Evolutionary conservation across 257 asterid species (phyloP).

Genomic region (Echium plantagineum): DNA sequence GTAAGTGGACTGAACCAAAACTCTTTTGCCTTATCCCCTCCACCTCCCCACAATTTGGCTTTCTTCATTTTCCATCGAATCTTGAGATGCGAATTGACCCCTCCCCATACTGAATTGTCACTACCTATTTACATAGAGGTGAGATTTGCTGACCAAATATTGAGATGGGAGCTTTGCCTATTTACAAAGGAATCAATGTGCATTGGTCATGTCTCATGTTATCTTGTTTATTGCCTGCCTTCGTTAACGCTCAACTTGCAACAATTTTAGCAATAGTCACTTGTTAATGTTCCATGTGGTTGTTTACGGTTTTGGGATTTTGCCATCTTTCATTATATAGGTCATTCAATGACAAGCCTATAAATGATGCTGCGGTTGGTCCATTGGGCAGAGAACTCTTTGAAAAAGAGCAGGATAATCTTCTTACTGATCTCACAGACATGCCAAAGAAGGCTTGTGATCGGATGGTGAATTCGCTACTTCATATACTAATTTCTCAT

Average conservation of each 20-base stretch:
- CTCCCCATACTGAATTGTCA: too few species aligned
- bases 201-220: background rate
- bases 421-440: slow-evolving; percentile 72
- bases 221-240: background rate
- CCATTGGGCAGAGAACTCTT: slow-evolving; percentile 80
- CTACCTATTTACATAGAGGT: too few species aligned
- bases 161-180: too few species aligned
- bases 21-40: background rate
- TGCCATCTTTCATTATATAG: slow-evolving; percentile 15
- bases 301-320: background rate
- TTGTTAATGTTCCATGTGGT: background rate
- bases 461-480: slow-evolving; percentile 47
- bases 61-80: too few species aligned
- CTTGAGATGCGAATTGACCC: too few species aligned
- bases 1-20: background rate
- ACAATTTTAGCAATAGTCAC: background rate
- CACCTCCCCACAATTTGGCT: too few species aligned
- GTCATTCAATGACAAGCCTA: slow-evolving; percentile 82
- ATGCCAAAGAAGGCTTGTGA: slow-evolving; percentile 96
- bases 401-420: slow-evolving; percentile 93
- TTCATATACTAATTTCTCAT: background rate
- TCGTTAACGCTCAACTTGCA: too few species aligned
- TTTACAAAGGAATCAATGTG: too few species aligned
- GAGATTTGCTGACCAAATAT: too few species aligned
- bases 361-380: slow-evolving; percentile 47